Percentiles rank a stretch among this genome's conserved stretches.
Conservation (phyloP, 148 eudicot species). For the Linanthus parryae region DNA sequence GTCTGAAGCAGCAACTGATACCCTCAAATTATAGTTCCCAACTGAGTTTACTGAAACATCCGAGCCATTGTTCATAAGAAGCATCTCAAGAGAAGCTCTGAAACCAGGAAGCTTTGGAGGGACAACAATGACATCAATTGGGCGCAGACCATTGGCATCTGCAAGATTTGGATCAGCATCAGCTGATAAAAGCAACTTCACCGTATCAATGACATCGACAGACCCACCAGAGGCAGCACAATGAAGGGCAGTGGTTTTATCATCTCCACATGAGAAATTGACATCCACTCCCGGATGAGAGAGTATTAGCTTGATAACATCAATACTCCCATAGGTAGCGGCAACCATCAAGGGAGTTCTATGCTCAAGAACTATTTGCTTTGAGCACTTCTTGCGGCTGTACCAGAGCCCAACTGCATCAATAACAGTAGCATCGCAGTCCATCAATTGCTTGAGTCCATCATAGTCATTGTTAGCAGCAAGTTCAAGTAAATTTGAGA, state of each 20-base stretch:
- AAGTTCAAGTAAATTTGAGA: constrained; percentile 50
- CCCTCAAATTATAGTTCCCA: constrained; percentile 29
- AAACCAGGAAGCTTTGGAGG: constrained; percentile 48
- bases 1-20: constrained; percentile 33
- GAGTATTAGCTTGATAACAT: constrained; percentile 49
- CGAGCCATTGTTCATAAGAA: constrained; percentile 34
- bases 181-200: constrained; percentile 54
- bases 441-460: constrained; percentile 36
- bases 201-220: constrained; percentile 40
- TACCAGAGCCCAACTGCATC: constrained; percentile 55
- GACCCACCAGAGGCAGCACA: constrained; percentile 80
- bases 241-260: constrained; percentile 71
- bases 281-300: constrained; percentile 47
- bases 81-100: constrained; percentile 46
- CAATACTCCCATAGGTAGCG: constrained; percentile 60
- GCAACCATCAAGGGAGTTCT: constrained; percentile 76
- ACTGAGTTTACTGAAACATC: constrained; percentile 29
- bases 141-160: constrained; percentile 46
- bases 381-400: constrained; percentile 41
- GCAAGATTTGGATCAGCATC: constrained; percentile 51
- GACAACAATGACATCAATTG: constrained; percentile 60
- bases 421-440: constrained; percentile 23
- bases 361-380: constrained; percentile 53
- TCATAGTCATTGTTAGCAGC: constrained; percentile 63
- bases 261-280: constrained; percentile 41